Percentiles rank a stretch among this genome's conserved stretches.
Conservation (phyloP, 495 filamentous ascomycete species). For the Glarea lozoyensis region DNA sequence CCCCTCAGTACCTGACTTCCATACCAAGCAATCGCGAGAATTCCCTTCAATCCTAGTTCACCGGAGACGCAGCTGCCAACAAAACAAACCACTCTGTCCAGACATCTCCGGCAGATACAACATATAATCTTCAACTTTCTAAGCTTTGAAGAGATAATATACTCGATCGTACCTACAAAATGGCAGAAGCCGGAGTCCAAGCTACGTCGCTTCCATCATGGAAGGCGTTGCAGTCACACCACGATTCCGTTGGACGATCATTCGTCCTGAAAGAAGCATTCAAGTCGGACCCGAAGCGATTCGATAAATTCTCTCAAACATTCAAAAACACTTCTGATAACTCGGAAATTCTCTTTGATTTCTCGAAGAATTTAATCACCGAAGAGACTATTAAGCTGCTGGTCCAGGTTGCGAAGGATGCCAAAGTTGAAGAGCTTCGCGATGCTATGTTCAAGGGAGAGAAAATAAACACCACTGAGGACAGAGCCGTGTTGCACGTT, state of each 20-base stretch:
- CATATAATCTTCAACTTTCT: too few species aligned
- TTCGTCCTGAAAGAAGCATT: conserved; percentile 93
- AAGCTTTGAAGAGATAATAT: too few species aligned
- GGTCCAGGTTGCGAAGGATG: conserved; percentile 83
- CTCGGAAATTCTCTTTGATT: conserved; percentile 89
- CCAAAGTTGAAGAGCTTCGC: conserved; percentile 80
- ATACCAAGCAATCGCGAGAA: not conserved
- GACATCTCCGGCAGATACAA: conserved; percentile 7
- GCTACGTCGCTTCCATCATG: conserved; percentile 75
- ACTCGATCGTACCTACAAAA: too few species aligned
- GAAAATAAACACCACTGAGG: conserved; percentile 98
- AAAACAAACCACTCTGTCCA: conserved; percentile 7
- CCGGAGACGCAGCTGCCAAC: conserved; percentile 12
- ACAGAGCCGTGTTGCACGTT: conserved; percentile 90
- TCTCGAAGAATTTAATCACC: conserved; percentile 96
- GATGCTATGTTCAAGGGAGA: conserved; percentile 96
- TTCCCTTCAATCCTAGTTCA: not conserved
- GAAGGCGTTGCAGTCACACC: conserved; percentile 82
- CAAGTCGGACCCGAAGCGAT: conserved; percentile 77
- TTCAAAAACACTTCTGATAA: conserved; percentile 73
- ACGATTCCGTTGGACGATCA: conserved; percentile 69
- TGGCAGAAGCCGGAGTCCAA: conserved; percentile 48
- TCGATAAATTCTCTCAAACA: conserved; percentile 78
- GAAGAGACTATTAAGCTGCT: conserved; percentile 84
- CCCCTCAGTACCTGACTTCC: conserved; percentile 5